Base-by-base conservation (phyloP, 2,329 filamentous ascomycete genomes). In the Aspergillus chevalieri region DNA sequence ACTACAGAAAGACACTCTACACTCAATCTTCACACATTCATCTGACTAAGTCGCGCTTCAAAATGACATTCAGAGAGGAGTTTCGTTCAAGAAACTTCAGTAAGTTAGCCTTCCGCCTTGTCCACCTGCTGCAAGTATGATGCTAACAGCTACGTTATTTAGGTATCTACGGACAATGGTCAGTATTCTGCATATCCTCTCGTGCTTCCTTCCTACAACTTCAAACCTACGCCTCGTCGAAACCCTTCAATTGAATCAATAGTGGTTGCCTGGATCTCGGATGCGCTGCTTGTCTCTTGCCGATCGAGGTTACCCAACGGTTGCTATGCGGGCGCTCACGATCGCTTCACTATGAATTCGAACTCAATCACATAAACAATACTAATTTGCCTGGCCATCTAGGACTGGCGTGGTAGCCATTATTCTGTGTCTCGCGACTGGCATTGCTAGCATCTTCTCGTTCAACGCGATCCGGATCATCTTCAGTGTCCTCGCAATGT, bases 161-260 rank as follows among this genome's bases (percentile, higher is more conserved):
- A 84, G 81, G 81, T 71, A 85, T 85, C 67, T 85, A 84, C 66
- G 82, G 80, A 60, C 82, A 84, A 82, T 85, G 82, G 81, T 84
- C 64, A 70, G 78, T 77, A 48, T 49, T 43, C 17, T 47, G 41
- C 45, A 17, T 38, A 19, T 47, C 19, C 43, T 30, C 48, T 50
- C 6, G 36, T 15, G 47, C 8, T 30, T 30, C 19, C 39, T 43
- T 43, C 42, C 14, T 28, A 21, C 30, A 4, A 14, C 6, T 26
- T 44, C 43, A 43, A 47, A 14, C 26, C 21, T 45, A 43, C 48
- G 21, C 38, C 33, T 19, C 36, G 26, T 44, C 26, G 53, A 47
- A 46, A 42, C n/a, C 7, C 14, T 10, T 28, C 14, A 12, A 42
- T 38, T 46, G 43, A 48, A 47, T 21, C 12, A 47, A 56, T 52